A percentile compares a stretch with the other conserved stretches of the same genome.
Conservation (phyloP, 176 grass and related monocot species). For the Eleusine coracana region DNA sequence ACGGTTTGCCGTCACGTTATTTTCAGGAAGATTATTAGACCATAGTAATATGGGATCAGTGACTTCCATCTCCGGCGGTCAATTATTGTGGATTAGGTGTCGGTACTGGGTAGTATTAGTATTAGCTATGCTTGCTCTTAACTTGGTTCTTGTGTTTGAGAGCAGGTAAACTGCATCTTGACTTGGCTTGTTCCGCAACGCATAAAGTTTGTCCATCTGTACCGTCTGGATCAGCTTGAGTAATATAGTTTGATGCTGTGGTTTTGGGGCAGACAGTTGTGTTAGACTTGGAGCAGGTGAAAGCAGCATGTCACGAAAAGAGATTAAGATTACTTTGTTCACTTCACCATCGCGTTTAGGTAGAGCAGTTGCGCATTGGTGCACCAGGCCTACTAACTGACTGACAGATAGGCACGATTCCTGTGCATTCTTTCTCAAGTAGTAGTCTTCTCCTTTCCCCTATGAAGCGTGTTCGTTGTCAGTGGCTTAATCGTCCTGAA, state of each 20-base stretch:
- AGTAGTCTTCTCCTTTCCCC: too few species aligned
- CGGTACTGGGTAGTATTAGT: too few species aligned
- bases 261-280: background rate
- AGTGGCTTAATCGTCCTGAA: background rate
- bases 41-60: background rate
- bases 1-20: background rate
- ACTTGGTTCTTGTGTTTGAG: background rate
- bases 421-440: too few species aligned
- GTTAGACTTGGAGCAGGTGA: background rate
- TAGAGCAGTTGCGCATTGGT: constrained; percentile 33
- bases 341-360: constrained; percentile 40
- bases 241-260: background rate
- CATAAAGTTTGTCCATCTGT: background rate
- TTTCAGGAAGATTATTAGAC: background rate
- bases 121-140: background rate
- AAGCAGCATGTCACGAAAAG: background rate
- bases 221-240: background rate
- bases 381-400: background rate
- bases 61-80: background rate
- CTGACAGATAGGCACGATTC: background rate
- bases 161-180: background rate
- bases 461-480: too few species aligned
- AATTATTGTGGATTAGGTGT: background rate
- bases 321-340: background rate
- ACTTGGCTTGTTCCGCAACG: background rate